A percentile compares a stretch with the other conserved stretches of the same genome.
Evolutionary conservation across 2,329 filamentous ascomycete genomes (phyloP).

Genomic region (Erysiphe pulchra): DNA sequence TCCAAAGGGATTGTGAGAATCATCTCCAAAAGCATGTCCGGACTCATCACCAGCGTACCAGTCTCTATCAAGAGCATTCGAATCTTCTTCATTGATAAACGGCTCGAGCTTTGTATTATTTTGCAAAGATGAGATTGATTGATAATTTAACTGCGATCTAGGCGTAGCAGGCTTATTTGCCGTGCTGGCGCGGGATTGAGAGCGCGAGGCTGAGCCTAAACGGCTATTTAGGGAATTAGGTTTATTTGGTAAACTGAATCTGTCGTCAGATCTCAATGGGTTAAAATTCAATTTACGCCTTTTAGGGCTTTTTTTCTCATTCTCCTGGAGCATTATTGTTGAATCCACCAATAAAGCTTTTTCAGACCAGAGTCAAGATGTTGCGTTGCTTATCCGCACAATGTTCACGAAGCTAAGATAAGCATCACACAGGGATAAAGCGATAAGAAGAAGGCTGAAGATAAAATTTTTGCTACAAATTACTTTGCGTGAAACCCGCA

Average conservation of each 20-base stretch:
- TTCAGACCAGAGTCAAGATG: too few relatives aligned
- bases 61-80: constrained; percentile 57
- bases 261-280: constrained; percentile 25
- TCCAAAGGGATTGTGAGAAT: constrained; percentile 79
- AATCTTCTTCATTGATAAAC: constrained; percentile 37
- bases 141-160: constrained; percentile 11
- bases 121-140: constrained; percentile 18
- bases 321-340: constrained; percentile 15
- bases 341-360: not conserved
- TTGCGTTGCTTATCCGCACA: not conserved
- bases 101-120: constrained; percentile 38
- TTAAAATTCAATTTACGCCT: constrained; percentile 39
- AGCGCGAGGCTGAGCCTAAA: constrained; percentile 15
- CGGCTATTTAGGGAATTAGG: constrained; percentile 6
- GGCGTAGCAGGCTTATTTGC: constrained; percentile 13
- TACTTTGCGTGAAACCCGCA: not conserved
- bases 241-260: constrained; percentile 19
- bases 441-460: constrained; percentile 1
- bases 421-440: not conserved
- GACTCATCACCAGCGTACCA: constrained; percentile 82
- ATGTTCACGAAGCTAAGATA: constrained; percentile 2
- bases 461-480: not conserved
- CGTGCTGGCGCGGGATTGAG: constrained; percentile 14
- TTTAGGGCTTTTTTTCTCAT: constrained; percentile 26
- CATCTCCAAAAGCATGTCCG: constrained; percentile 66